phyloP scores from a whole-genome alignment of 2,329 filamentous ascomycete genomes.

The Echinosphaeria canescens region DNA sequence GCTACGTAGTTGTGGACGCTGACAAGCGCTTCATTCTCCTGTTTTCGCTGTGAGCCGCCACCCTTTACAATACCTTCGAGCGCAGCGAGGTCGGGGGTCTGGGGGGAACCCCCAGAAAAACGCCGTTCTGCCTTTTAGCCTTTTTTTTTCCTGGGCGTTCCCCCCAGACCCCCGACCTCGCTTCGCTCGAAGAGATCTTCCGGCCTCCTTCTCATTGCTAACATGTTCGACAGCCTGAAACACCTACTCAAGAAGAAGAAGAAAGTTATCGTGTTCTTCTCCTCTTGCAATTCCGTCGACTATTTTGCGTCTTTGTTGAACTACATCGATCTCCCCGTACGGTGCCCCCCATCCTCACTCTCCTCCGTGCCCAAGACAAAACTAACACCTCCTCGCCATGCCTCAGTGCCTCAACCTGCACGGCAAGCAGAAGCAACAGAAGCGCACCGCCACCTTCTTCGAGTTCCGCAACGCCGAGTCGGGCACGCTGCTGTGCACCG shows the following conservation, averaged over 20 bases:
- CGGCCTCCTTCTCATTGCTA: no score
- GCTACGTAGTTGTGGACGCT: slow-evolving; percentile 82
- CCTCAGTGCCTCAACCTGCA: slow-evolving; percentile 45
- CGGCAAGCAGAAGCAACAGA: slow-evolving; percentile 96
- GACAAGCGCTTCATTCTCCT: slow-evolving; percentile 87
- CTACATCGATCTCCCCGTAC: slow-evolving; percentile 65
- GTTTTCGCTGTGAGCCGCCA: no score
- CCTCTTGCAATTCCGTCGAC: slow-evolving; percentile 80
- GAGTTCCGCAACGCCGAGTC: slow-evolving; percentile 63
- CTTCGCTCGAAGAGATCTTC: no score
- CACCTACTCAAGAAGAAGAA: slow-evolving; percentile 88
- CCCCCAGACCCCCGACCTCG: no score
- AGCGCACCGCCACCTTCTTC: slow-evolving; percentile 97
- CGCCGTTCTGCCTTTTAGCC: no score
- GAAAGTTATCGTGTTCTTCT: slow-evolving; percentile 96
- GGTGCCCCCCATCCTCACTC: slow-evolving; percentile 41
- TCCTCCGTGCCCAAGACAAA: slow-evolving; percentile 26
- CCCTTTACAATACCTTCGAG: no score
- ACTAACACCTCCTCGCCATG: slow-evolving; percentile 51
- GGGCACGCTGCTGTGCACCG: slow-evolving; percentile 85
- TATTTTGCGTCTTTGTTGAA: slow-evolving; percentile 93
- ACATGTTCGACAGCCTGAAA: no score
- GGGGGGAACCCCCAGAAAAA: no score
- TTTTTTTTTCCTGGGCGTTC: no score
- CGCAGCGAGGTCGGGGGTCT: no score